phyloP scores from a whole-genome alignment of 1,284 basidiomycete species.

The Leucoagaricus sp. region DNA sequence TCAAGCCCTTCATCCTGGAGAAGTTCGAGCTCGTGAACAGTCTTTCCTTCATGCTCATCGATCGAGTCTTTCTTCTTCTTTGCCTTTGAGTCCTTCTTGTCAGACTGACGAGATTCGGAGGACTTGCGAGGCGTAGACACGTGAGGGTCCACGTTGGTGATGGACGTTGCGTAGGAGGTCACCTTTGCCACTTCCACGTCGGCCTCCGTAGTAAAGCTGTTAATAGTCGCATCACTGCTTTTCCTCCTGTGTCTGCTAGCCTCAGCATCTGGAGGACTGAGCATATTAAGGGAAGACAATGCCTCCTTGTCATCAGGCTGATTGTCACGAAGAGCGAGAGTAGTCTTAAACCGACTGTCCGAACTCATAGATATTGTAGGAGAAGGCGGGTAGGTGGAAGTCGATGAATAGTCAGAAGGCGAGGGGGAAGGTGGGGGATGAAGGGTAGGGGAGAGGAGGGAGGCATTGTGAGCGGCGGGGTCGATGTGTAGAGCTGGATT shows the following conservation, averaged over 20 bases:
- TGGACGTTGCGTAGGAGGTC: conserved; percentile 39
- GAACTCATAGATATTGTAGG: conserved; percentile 71
- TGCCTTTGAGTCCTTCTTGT: conserved; percentile 15
- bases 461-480: conserved; percentile 17
- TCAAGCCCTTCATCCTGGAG: conserved; percentile 64
- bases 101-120: conserved; percentile 18
- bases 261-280: conserved; percentile 41
- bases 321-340: conserved; percentile 70
- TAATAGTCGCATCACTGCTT: conserved; percentile 39
- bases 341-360: conserved; percentile 58
- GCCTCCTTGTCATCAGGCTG: conserved; percentile 63
- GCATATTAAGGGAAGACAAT: conserved; percentile 53
- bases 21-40: conserved; percentile 39
- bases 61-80: conserved; percentile 31
- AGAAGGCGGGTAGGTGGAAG: conserved; percentile 54
- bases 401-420: conserved; percentile 37
- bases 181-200: conserved; percentile 33
- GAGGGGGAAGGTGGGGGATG: conserved; percentile 34
- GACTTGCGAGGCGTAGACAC: conserved; percentile 18
- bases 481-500: conserved; percentile 18
- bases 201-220: conserved; percentile 29
- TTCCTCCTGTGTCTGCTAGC: conserved; percentile 47
- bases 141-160: conserved; percentile 32
- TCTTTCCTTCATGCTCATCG: conserved; percentile 31
- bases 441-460: conserved; percentile 3